Percentiles rank a stretch among this genome's conserved stretches.
These are phyloP conservation scores for Venturia oleaginea DNA, from an alignment of 2,329 filamentous ascomycete genomes.

Conservation along the genomic window DNA sequence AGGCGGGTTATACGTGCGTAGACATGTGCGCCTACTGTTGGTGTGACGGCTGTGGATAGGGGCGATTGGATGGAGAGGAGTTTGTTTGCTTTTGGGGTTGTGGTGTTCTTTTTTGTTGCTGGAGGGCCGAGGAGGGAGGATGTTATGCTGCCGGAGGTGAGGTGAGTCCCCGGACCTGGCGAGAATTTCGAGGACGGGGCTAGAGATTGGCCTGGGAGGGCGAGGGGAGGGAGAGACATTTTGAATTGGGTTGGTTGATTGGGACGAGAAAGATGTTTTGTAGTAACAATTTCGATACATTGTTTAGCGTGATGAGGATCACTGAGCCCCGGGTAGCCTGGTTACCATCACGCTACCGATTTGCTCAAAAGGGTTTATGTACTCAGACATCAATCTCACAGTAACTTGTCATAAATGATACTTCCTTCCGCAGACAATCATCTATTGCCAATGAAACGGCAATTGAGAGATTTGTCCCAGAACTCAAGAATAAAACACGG, in stretches of 20 bases:
- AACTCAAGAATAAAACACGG: too few species aligned
- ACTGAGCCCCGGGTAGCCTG: not conserved
- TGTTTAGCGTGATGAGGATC: not conserved
- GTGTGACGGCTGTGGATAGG: slow-evolving; percentile 37
- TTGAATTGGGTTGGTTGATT: not conserved
- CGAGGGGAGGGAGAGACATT: slow-evolving; percentile 9
- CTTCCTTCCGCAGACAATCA: not conserved
- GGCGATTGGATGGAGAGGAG: slow-evolving; percentile 30
- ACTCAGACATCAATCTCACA: too few species aligned
- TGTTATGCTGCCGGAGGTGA: slow-evolving; percentile 60
- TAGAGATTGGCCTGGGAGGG: slow-evolving; percentile 72
- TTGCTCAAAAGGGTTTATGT: too few species aligned
- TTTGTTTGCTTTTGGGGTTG: slow-evolving; percentile 47
- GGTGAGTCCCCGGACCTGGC: slow-evolving; percentile 75
- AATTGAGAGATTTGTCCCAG: too few species aligned
- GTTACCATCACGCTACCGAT: not conserved
- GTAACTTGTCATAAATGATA: too few species aligned
- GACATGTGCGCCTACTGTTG: slow-evolving; percentile 70
- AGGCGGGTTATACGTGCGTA: slow-evolving; percentile 80
- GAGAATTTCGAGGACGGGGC: slow-evolving; percentile 57
- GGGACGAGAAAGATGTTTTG: not conserved
- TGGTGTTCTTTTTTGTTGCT: slow-evolving; percentile 37
- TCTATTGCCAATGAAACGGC: too few species aligned
- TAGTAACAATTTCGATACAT: not conserved
- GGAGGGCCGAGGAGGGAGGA: slow-evolving; percentile 69